phyloP scores from a whole-genome alignment of 371 early-diverging fungal genomes.

The Mortierella sp. region DNA sequence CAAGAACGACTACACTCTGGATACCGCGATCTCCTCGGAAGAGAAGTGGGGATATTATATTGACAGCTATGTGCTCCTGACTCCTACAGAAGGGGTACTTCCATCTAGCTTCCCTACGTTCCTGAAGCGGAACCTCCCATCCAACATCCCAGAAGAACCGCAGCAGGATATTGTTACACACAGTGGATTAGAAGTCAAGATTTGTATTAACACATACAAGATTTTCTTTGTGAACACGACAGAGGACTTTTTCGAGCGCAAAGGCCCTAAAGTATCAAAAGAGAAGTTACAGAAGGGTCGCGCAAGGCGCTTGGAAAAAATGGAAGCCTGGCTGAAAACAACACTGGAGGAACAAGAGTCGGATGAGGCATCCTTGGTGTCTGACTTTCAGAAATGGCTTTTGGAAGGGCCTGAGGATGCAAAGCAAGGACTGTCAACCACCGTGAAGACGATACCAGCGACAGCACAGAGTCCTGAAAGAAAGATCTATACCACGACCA shows the following conservation, averaged over 20 bases:
- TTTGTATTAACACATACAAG: conserved; percentile 90
- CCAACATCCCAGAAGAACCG: conserved; percentile 59
- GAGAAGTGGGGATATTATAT: conserved; percentile 95
- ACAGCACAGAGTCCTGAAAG: conserved; percentile 23
- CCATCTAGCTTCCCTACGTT: conserved; percentile 72
- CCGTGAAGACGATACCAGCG: conserved; percentile 19
- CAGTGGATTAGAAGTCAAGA: conserved; percentile 86
- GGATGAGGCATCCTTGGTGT: conserved; percentile 18
- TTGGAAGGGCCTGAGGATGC: conserved; percentile 47
- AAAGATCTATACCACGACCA: conserved; percentile 33
- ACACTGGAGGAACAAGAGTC: conserved; percentile 34
- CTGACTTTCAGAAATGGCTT: conserved; percentile 46
- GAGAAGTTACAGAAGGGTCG: conserved; percentile 31
- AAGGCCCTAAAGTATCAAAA: conserved; percentile 22
- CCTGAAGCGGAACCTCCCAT: conserved; percentile 68
- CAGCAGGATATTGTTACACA: conserved; percentile 71
- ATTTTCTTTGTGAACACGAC: conserved; percentile 85
- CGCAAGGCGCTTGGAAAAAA: conserved; percentile 31
- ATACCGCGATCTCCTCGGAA: conserved; percentile 81
- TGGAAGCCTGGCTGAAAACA: conserved; percentile 46
- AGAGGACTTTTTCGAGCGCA: conserved; percentile 78
- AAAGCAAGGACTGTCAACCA: conserved; percentile 23
- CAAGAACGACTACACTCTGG: conserved; percentile 87
- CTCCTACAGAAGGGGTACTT: conserved; percentile 81
- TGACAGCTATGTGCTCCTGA: conserved; percentile 87